Evolutionary conservation across 345 rosid species (phyloP).

Genomic region (Aquilaria yunnanensis): DNA sequence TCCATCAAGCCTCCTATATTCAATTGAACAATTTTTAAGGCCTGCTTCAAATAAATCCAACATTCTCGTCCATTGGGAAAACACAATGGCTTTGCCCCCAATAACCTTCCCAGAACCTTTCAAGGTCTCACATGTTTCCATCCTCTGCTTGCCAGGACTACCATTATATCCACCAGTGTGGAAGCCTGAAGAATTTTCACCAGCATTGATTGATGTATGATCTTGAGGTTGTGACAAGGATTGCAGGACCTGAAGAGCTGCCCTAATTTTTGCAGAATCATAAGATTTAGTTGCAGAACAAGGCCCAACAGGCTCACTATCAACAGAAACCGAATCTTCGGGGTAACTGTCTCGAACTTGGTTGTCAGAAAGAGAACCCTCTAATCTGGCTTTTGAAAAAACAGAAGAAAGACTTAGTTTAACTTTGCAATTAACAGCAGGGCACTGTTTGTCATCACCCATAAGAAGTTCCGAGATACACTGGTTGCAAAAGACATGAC

Average conservation of each 20-base stretch:
- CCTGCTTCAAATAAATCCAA: conserved; percentile 80
- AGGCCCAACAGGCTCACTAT: conserved; percentile 23
- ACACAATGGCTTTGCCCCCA: conserved; percentile 87
- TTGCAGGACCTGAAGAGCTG: conserved; percentile 73
- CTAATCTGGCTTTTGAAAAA: conserved; percentile 45
- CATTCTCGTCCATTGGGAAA: conserved; percentile 98
- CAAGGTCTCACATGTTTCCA: conserved; percentile 12
- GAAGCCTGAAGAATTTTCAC: conserved; percentile 20
- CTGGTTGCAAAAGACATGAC: conserved; percentile 93
- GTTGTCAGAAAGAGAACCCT: conserved; percentile 33
- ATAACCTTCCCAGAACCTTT: conserved; percentile 27
- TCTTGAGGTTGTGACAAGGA: conserved; percentile 44
- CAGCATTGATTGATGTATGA: conserved; percentile 12
- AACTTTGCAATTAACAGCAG: conserved; percentile 53
- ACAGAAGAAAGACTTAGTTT: conserved; percentile 44
- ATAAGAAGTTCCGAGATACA: conserved; percentile 75
- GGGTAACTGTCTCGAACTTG: conserved; percentile 18
- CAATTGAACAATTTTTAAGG: conserved; percentile 61
- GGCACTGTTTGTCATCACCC: conserved; percentile 73
- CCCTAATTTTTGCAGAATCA: conserved; percentile 86
- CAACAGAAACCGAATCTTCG: conserved; percentile 31
- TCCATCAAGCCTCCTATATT: conserved; percentile 95
- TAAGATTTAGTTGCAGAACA: conserved; percentile 24
- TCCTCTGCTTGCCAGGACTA: conserved; percentile 13
- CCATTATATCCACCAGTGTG: too few species aligned